Evolutionary conservation across 2,329 filamentous ascomycete genomes (phyloP), one percentile per base, ranked within the genome.

Genomic region (Diaporthe citriasiana): DNA sequence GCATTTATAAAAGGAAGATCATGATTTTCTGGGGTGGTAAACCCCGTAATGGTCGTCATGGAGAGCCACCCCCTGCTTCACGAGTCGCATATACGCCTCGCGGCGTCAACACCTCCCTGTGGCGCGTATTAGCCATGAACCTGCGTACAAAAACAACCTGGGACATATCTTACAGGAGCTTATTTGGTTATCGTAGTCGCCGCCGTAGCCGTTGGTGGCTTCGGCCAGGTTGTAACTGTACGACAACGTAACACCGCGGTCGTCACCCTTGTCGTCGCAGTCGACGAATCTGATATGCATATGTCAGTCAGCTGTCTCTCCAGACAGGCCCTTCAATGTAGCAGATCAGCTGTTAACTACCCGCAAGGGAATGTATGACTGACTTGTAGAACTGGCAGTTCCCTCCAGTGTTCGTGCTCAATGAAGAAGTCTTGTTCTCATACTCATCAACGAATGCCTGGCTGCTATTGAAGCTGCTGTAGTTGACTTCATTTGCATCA

Each of bases 361-460:
- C 30, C 17, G 13, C 2, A 30, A 30, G n/a, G 3, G 45, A 2
- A 8, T 4, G 5, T 3, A 19, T 22, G 0, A 68, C 63, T 68
- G 22, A 68, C 63, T 68, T 68, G 17, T 68, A 68, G n/a, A 68
- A 53, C 10, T 68, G 63, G 63, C 63, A 68, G 22, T 40, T 53
- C 4, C 63, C 63, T 4, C 63, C 63, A 27, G 63, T 68, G 33
- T 68, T 68, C 7, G 63, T 53, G 63, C 63, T 68, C 4, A 68
- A 1, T 0, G 45, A 68, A 2, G 63, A 53, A 7, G 63, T 68
- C 15, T 40, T 40, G 33, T 68, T 68, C 33, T 68, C 63, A 3
- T 53, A 68, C n/a, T 40, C 8, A 3, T 68, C 47, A 3, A 68
- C 15, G 33, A 68, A 68, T 19, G 47, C 22, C n/a, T 68, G 63